phyloP scores from a whole-genome alignment of 2,329 filamentous ascomycete genomes.

The Fusarium tupiense region DNA sequence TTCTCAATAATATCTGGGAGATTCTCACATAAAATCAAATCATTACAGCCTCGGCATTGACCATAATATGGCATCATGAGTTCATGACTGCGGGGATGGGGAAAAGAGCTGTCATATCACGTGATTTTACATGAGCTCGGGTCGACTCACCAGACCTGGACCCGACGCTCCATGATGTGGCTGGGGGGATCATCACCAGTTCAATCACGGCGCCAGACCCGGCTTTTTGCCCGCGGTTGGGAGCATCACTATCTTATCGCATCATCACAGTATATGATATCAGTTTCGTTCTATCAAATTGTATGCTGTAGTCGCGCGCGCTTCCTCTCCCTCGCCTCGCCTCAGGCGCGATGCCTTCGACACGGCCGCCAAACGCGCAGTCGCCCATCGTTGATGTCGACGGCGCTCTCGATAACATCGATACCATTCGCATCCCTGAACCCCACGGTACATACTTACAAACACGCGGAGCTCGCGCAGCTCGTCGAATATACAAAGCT shows the following conservation, averaged over 20 bases:
- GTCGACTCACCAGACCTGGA: conserved; percentile 1
- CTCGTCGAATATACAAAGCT: conserved; percentile 40
- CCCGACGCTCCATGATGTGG: conserved; percentile 42
- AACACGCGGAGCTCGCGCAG: conserved; percentile 41
- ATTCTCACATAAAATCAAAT: background rate
- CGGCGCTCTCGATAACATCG: conserved; percentile 34
- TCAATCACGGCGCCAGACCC: conserved; percentile 32
- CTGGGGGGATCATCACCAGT: conserved; percentile 34
- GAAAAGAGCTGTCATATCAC: conserved; percentile 24
- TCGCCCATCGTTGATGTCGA: conserved; percentile 34
- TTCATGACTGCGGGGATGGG: conserved; percentile 44
- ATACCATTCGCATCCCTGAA: conserved; percentile 41
- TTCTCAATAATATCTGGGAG: background rate
- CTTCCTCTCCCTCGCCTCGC: background rate
- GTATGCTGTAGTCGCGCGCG: conserved; percentile 22
- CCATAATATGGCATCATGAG: conserved; percentile 38
- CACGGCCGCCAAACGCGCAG: conserved; percentile 37
- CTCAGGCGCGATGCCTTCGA: conserved; percentile 38
- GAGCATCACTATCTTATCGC: conserved; percentile 12
- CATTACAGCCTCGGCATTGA: background rate
- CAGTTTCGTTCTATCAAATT: conserved; percentile 2
- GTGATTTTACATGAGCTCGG: conserved; percentile 39
- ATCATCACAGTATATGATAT: background rate
- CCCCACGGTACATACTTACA: conserved; percentile 40
- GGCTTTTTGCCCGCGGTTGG: conserved; percentile 38